A percentile compares a stretch with the other conserved stretches of the same genome.
Evolutionary conservation across 345 rosid genomes (phyloP).

Genomic region (Odontarrhena argentea): DNA sequence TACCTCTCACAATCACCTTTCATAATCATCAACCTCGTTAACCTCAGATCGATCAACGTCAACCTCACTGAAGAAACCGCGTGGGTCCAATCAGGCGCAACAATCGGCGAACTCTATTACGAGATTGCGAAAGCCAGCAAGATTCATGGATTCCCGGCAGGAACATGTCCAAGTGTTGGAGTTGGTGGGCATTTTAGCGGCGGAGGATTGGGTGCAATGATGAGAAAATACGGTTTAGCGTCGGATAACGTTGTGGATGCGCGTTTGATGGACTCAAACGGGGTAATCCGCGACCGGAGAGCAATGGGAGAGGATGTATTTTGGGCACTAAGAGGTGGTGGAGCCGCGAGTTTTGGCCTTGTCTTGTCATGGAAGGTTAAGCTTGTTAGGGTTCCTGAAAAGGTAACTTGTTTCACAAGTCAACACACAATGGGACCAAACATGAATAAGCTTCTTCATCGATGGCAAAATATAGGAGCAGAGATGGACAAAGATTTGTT

Average conservation of each 20-base stretch:
- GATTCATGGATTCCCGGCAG: slow-evolving; percentile 57
- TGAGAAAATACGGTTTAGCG: slow-evolving; percentile 62
- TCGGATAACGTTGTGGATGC: slow-evolving; percentile 64
- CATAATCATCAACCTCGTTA: slow-evolving; percentile 52
- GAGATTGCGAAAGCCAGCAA: slow-evolving; percentile 49
- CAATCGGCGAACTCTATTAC: slow-evolving; percentile 59
- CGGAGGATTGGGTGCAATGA: slow-evolving; percentile 61
- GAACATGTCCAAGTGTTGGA: slow-evolving; percentile 62
- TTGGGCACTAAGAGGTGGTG: slow-evolving; percentile 52
- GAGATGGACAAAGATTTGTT: slow-evolving; percentile 45
- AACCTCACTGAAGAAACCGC: slow-evolving; percentile 47
- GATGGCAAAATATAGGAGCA: slow-evolving; percentile 39
- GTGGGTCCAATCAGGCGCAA: slow-evolving; percentile 69
- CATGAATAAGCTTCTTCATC: slow-evolving; percentile 35
- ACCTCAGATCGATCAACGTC: slow-evolving; percentile 46
- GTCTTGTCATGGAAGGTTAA: slow-evolving; percentile 45
- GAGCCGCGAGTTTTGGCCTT: slow-evolving; percentile 49
- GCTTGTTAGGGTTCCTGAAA: slow-evolving; percentile 44
- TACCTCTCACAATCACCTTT: slow-evolving; percentile 52
- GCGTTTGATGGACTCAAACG: slow-evolving; percentile 51
- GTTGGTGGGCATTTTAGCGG: slow-evolving; percentile 66
- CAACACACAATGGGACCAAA: slow-evolving; percentile 31
- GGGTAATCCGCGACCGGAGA: slow-evolving; percentile 45
- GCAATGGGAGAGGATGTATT: slow-evolving; percentile 49
- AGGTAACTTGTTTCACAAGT: slow-evolving; percentile 45